Percentiles rank a stretch among this genome's conserved stretches.
These are phyloP conservation scores for Diaporthe batatas DNA, from an alignment of 2,329 filamentous ascomycete genomes.

Conservation along the genomic window DNA sequence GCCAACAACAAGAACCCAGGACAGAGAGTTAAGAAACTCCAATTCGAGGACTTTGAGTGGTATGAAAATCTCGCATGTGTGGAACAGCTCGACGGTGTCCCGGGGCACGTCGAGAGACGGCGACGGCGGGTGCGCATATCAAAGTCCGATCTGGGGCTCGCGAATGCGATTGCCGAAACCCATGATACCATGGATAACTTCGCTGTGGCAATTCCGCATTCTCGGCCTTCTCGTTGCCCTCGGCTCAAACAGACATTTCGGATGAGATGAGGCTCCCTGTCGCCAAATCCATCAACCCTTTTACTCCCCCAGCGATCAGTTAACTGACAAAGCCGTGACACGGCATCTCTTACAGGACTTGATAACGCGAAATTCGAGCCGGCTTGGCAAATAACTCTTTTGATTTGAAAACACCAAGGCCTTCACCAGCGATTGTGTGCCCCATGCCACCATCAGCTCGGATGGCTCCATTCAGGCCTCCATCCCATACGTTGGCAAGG, in stretches of 20 bases:
- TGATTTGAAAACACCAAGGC: background rate
- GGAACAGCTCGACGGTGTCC: conserved; percentile 6
- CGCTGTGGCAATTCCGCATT: conserved; percentile 29
- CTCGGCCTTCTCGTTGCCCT: conserved; percentile 26
- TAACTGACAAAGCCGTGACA: conserved; percentile 36
- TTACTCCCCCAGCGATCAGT: background rate
- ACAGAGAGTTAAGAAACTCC: conserved; percentile 89
- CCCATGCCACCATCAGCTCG: background rate
- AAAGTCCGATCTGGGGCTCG: conserved; percentile 22
- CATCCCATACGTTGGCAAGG: background rate
- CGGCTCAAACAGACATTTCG: conserved; percentile 35
- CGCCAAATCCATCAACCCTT: conserved; percentile 7
- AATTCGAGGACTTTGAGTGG: conserved; percentile 98
- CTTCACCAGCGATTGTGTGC: background rate
- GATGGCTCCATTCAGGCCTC: conserved; percentile 1
- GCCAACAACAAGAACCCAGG: conserved; percentile 72
- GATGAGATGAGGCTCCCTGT: conserved; percentile 31
- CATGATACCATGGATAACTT: conserved; percentile 23
- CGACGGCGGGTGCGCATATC: conserved; percentile 29
- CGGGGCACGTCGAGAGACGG: conserved; percentile 25
- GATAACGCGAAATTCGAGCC: conserved; percentile 1
- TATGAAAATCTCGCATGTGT: conserved; percentile 60
- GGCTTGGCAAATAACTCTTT: conserved; percentile 23
- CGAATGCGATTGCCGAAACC: conserved; percentile 26
- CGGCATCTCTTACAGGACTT: conserved; percentile 41